A percentile compares a stretch with the other conserved stretches of the same genome.
phyloP scores from a whole-genome alignment of 163 green algal genomes.

The Chlamydomonas reinhardtii region DNA sequence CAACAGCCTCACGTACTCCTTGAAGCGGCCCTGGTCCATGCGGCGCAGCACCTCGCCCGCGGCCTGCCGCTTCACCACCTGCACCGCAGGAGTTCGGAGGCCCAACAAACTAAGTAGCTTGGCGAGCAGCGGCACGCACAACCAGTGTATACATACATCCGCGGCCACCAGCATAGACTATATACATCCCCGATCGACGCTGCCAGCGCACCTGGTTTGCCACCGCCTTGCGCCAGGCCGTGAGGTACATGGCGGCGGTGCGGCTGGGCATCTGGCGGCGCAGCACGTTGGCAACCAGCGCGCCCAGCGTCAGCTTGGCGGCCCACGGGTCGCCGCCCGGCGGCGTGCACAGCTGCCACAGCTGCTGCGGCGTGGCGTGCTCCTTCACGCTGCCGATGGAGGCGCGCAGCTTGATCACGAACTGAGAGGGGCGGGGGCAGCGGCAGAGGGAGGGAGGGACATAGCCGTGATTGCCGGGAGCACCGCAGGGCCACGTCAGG shows the following conservation, averaged over 20 bases:
- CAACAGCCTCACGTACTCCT: constrained; percentile 45
- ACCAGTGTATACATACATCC: too few relatives aligned
- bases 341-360: constrained; percentile 59
- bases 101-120: too few relatives aligned
- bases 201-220: neutral
- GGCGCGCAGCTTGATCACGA: constrained; percentile 37
- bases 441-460: neutral
- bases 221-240: constrained; percentile 17
- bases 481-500: too few relatives aligned
- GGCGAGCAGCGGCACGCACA: too few relatives aligned
- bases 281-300: constrained; percentile 58
- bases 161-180: too few relatives aligned
- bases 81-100: neutral
- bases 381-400: constrained; percentile 58
- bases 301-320: constrained; percentile 51
- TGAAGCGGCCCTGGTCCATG: constrained; percentile 45
- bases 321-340: constrained; percentile 52
- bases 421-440: too few relatives aligned
- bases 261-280: constrained; percentile 39
- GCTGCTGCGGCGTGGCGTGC: constrained; percentile 49
- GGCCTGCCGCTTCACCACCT: constrained; percentile 38
- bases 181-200: too few relatives aligned
- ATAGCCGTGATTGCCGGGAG: too few relatives aligned
- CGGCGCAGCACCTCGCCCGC: constrained; percentile 39
- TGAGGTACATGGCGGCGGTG: constrained; percentile 33